Base-by-base conservation (phyloP, 2,329 filamentous ascomycete species). In the Coleophoma crateriformis region DNA sequence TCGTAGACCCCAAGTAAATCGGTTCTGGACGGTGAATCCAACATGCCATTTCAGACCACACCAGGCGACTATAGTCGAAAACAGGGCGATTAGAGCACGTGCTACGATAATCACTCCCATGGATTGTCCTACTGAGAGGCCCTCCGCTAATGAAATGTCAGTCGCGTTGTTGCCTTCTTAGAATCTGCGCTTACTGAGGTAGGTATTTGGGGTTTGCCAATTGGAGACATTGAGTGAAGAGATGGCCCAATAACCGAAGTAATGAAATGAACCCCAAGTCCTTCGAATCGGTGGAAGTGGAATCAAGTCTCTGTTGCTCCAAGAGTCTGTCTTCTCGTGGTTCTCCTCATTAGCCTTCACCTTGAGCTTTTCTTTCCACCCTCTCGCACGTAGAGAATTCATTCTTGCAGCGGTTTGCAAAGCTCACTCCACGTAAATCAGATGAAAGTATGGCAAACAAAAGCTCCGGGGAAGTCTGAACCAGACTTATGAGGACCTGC, bases 41-140 rank as follows among this genome's bases (percentile, higher is more conserved):
- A 77, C 71, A 54, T 77, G 74, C 73, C 73, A 77, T 37, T 67
- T 68, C 4, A 76, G 48, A 12, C 74, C 74, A 19, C 68, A 70
- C 71, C 72, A 75, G 8, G 70, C 73, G 20, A 76, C 69, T 4
- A 75, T 54, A 11, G 65, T 65, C 0, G 73, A 67, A 52, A 76
- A 76, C 8, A 68, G 44, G 3, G 65, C 64, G 46, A 75, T 69
- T 4, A 76, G 58, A 0, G 72, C 53, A 4, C 70, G 66, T 7
- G 68, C 69, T 6, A 77, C 47, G 15, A 75, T 61, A 32, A 76
- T 75, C 48, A 75, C 66, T n/a, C 66, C 57, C 68, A 77, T 73
- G 20, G 73, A 60, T 51, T 76, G 73, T 10, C 66, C 60, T 2
- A 75, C 72, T 0, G 72, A 75, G n/a, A 76, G 63, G 1, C 73